Percentiles rank a stretch among this genome's conserved stretches.
Evolutionary conservation across 169 alveolate genomes (phyloP).

Genomic region (Babesia divergens): DNA sequence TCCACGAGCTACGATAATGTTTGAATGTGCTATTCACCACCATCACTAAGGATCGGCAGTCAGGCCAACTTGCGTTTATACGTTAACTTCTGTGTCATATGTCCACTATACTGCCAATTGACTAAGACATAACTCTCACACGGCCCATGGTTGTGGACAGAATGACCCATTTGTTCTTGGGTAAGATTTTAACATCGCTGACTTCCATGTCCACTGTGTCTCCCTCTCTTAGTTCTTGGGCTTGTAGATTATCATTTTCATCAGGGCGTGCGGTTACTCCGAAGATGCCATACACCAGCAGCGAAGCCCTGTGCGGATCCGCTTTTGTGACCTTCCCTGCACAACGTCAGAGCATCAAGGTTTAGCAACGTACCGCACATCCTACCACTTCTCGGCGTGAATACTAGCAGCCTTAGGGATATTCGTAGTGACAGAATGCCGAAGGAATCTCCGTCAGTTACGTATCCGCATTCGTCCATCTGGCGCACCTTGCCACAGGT

Average conservation of each 20-base stretch:
- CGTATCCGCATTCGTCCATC: conserved; percentile 41
- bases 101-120: too few species aligned
- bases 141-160: conserved; percentile 40
- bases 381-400: conserved; percentile 27
- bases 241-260: not conserved
- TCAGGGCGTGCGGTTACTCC: conserved; percentile 39
- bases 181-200: conserved; percentile 31
- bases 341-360: not conserved
- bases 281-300: conserved; percentile 55
- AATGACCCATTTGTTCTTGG: conserved; percentile 50
- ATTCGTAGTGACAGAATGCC: conserved; percentile 45
- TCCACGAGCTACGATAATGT: too few species aligned
- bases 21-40: too few species aligned
- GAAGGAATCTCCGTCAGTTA: conserved; percentile 52
- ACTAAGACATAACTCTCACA: conserved; percentile 3
- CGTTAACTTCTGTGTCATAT: too few species aligned
- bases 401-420: conserved; percentile 34
- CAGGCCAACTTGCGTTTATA: too few species aligned
- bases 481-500: conserved; percentile 53
- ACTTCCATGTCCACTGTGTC: conserved; percentile 17
- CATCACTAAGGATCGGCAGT: too few species aligned
- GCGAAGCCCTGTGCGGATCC: conserved; percentile 39
- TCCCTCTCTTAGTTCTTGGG: conserved; percentile 1
- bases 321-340: conserved; percentile 38
- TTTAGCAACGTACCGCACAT: not conserved